Base-by-base conservation (phyloP, 805 yeast species). In the Ogataea corticis region DNA sequence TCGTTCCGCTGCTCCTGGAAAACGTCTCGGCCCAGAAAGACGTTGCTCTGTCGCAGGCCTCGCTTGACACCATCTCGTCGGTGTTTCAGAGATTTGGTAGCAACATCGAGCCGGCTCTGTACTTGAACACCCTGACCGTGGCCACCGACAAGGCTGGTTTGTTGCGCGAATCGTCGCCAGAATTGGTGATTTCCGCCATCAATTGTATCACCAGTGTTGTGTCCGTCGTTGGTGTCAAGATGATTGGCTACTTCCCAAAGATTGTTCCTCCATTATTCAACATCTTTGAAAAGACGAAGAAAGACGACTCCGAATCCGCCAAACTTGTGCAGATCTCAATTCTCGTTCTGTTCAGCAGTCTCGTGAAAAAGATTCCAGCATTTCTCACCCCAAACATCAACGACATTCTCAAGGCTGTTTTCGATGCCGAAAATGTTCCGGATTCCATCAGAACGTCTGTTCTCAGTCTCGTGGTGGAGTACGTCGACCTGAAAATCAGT, bases 171-270 rank as follows among this genome's bases (percentile, higher is more conserved):
- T 38, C 44, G 1, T 54, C 72, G 5, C 77, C 83, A 11, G 95
- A 86, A 54, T 66, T 87, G 7, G 71, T 82, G 25, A 78, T 94
- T 29, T 78, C 96, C 0, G 79, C 96, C 0, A 72, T 89, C 46
- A 79, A 83, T 54, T 82, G 85, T 47, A 77, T 88, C 50, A 80
- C 87, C 45, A 80, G 82, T 53, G 69, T 89, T 45, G 77, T 88
- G 44, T 79, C 82, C 42, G 77, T 82, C 18, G 66, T 91, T 37
- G 99, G 99, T 42, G 91, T 95, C 15, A 87, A 89, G 59, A 75
- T 84, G 51, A 84, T 94, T 60, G 91, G 96, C 6, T 79, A 75
- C 59, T 87, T 90, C 73, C 88, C 97, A 27, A 84, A 83, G 64
- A 83, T 91, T 59, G 79, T 94, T 50, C 88, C 90, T 13, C 87